Evolutionary conservation across 371 early-diverging fungal species (phyloP), one percentile per base, ranked within the genome.

Genomic region (Catenaria anguillulae): DNA sequence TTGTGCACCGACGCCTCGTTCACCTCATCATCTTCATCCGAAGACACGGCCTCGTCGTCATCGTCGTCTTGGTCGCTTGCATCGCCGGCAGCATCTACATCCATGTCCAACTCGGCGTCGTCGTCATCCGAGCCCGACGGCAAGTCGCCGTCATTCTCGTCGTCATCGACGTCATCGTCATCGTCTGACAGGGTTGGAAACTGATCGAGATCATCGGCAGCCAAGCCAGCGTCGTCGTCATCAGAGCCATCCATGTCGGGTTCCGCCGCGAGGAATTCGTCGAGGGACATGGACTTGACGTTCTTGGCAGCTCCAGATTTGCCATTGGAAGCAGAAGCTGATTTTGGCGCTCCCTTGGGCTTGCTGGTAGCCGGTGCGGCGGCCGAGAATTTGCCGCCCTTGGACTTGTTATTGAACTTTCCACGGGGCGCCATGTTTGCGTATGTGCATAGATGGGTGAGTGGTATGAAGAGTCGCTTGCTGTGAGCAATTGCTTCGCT

Each of bases 1-100:
- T 85, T 85, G 68, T 89, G 86, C 54, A 75, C 67, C 6, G 73
- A 67, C 50, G 76, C 80, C 56, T 84, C 73, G 65, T 73, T 73
- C 56, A 55, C 63, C 29, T 29, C 52, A 1, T 50, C 52, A 8
- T 50, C 52, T 13, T 50, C 52, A 24, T 62, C 65, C 58, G n/a
- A 43, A 8, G 63, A n/a, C n/a, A n/a, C n/a, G n/a, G n/a, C n/a
- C 56, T n/a, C 29, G 10, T 50, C 52, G 13, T 29, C 29, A 8
- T 26, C 29, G 21, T 29, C 29, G 52, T 50, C 52, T 26, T 8
- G 8, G 12, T 29, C 29, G 46, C n/a, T 23, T 10, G 5, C 46
- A 10, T n/a, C n/a, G n/a, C 8, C 17, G 1, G 21, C 46, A 24
- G 21, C 46, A n/a, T n/a, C 46, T 5, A 8, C 46, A 17, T 26